Base-by-base conservation (phyloP, 768 basidiomycete genomes). In the Kwoniella newhampshirensis region DNA sequence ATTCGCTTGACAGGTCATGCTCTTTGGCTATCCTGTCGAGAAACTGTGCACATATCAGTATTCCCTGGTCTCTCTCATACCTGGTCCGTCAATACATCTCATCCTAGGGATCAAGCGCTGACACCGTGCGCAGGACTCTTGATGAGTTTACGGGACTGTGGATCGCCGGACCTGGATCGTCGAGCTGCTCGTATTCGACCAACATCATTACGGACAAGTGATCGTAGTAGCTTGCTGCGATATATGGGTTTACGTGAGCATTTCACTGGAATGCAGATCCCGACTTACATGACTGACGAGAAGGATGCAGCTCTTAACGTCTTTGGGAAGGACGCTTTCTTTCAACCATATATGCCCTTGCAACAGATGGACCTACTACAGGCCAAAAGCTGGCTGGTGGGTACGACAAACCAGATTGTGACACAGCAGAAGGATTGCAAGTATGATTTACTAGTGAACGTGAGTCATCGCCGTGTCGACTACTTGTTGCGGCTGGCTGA, bases 21-120 rank as follows among this genome's bases (percentile, higher is more conserved):
- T 99, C 76, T 96, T 84, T 68, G 93, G 93, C 5, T 90, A 94
- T 70, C 94, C 94, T 0, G 94, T 98, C 1, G 96, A 99, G 77
- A 85, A 86, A 43, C 78, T 99, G 18, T 97, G 94, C 78, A 97
- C 92, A 23, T 97, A 91, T 71, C 96, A 99, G 75, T 99, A 99
- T 75, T 94, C 92, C 0, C 81, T 98, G n/a, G 83, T 96, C 44
- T 91, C 94, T 0, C 81, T 98, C 7, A 82, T 98, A 59, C 94
- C 94, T 9, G 88, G 90, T 89, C 48, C 44, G 82, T 69, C 6
- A 2, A 5, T 42, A n/a, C 18, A 13, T 4, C 7, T 26, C 23
- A 39, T 8, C 11, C 17, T 20, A 7, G n/a, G 41, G 15, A 53
- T 41, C 12, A 27, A 20, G 17, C 12, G 43, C 30, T 49, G 25